Conservation (phyloP, 1,284 basidiomycete species). For the Sporisorium scitamineum region DNA sequence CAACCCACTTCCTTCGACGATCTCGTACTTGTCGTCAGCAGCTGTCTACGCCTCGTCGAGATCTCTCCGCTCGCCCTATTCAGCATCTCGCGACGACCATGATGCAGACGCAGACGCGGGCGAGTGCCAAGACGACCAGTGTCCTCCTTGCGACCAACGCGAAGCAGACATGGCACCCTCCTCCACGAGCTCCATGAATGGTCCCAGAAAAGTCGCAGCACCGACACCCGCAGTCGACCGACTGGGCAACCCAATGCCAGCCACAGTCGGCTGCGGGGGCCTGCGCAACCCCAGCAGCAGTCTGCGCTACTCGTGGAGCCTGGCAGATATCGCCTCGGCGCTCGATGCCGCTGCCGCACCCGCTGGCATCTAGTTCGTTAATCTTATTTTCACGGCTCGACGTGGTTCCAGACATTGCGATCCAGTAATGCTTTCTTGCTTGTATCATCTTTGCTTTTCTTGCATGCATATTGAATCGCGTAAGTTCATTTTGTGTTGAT, state of each 20-base stretch:
- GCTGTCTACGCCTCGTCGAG: constrained; percentile 13
- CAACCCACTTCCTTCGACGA: constrained; percentile 42
- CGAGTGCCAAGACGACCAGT: constrained; percentile 10
- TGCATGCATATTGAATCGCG: neutral
- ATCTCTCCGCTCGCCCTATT: constrained; percentile 30
- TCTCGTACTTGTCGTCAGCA: constrained; percentile 12
- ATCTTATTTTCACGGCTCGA: neutral
- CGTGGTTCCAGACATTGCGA: no score
- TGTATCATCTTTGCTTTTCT: no score
- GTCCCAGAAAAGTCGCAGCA: neutral
- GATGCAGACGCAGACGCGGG: neutral
- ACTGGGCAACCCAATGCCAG: neutral
- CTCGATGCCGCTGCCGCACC: constrained; percentile 6
- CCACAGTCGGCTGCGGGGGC: constrained; percentile 6
- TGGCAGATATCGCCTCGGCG: constrained; percentile 12
- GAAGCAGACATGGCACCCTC: no score
- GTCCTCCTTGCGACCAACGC: constrained; percentile 7
- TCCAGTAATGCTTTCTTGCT: neutral
- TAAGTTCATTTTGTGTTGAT: neutral
- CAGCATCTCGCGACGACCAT: neutral
- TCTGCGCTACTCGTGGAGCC: constrained; percentile 31
- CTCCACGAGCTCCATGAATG: neutral
- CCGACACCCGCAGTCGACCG: neutral
- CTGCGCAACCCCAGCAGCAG: constrained; percentile 34
- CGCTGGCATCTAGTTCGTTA: neutral